These are phyloP conservation scores for Dimargaris xerosporica DNA, from an alignment of 192 early-diverging fungal species.

Conservation along the genomic window DNA sequence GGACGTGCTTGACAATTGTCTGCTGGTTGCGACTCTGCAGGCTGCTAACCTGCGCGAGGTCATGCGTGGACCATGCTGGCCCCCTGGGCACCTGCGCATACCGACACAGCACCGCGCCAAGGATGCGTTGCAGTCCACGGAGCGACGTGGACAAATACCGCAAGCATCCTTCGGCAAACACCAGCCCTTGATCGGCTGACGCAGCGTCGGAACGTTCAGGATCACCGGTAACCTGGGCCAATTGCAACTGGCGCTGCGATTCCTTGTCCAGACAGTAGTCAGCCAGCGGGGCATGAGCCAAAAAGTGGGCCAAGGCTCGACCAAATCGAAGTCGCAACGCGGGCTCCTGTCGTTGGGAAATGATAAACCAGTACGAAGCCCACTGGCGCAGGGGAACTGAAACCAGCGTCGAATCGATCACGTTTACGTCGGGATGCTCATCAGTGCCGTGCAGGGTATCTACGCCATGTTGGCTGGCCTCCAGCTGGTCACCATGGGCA, in stretches of 20 bases:
- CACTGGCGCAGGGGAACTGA: neutral
- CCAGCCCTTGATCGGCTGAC: neutral
- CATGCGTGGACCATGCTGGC: neutral
- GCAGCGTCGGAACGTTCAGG: neutral
- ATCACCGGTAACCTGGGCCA: neutral
- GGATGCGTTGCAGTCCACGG: neutral
- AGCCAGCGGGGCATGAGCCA: neutral
- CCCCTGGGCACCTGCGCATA: neutral
- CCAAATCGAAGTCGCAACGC: neutral
- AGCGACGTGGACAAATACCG: conserved; percentile 3
- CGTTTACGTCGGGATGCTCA: too few species aligned
- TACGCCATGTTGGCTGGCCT: too few species aligned
- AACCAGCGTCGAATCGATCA: too few species aligned
- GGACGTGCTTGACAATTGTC: neutral
- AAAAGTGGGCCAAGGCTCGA: conserved; percentile 1
- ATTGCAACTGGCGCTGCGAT: neutral
- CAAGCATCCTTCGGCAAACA: neutral
- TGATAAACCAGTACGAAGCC: conserved; percentile 8
- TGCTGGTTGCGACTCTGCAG: conserved; percentile 3
- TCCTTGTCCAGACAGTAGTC: neutral
- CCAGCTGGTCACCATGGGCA: too few species aligned
- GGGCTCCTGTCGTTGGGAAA: conserved; percentile 9
- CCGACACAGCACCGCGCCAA: neutral
- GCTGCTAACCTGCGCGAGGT: neutral
- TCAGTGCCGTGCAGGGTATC: too few species aligned